Evolutionary conservation across 345 rosid genomes (phyloP).

Genomic region (Abelmoschus esculentus): DNA sequence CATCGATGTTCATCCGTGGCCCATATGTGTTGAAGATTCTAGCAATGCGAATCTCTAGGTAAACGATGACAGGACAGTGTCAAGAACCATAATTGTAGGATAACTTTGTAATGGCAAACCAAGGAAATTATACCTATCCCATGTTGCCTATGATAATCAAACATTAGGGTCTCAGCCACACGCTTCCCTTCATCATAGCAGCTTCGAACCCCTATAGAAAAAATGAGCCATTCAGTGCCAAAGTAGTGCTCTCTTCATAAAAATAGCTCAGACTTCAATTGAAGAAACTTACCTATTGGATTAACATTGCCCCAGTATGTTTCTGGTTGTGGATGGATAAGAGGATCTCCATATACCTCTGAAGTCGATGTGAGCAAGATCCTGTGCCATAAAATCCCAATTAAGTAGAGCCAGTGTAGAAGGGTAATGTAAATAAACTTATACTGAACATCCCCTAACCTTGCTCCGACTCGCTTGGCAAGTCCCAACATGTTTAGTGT

Average conservation of each 20-base stretch:
- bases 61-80: neutral
- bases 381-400: constrained; percentile 29
- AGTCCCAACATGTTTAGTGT: constrained; percentile 97
- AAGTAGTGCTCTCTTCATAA: too few species aligned
- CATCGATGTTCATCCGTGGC: constrained; percentile 97
- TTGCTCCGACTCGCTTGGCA: constrained; percentile 96
- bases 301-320: constrained; percentile 96
- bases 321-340: constrained; percentile 87
- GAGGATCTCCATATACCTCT: constrained; percentile 98
- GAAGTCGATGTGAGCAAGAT: constrained; percentile 94
- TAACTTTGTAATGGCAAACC: neutral
- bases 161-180: constrained; percentile 95
- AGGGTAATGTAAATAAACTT: neutral
- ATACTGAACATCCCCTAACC: constrained; percentile 32
- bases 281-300: constrained; percentile 61
- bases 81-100: neutral
- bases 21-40: constrained; percentile 98
- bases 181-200: constrained; percentile 99
- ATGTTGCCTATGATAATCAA: constrained; percentile 95
- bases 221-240: too few species aligned
- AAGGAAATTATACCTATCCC: constrained; percentile 52
- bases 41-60: constrained; percentile 82
- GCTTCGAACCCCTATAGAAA: constrained; percentile 61
- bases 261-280: neutral
- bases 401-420: constrained; percentile 5